Evolutionary conservation across 495 filamentous ascomycete genomes (phyloP), one percentile per base, ranked within the genome.

Genomic region (Rostrohypoxylon terebratum): DNA sequence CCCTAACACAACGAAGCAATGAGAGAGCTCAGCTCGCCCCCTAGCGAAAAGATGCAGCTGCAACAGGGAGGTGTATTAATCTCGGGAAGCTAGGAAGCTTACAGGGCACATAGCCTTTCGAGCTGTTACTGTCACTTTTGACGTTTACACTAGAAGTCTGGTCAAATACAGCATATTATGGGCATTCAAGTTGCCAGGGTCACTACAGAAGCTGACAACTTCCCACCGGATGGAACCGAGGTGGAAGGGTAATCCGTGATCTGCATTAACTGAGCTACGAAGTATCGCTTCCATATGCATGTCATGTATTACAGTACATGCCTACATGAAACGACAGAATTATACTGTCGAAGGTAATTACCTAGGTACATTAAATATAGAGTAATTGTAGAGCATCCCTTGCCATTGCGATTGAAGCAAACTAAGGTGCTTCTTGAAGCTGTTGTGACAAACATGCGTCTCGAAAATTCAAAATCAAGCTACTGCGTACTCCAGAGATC

Each of bases 161-260:
- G 38, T 66, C 71, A 74, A 74, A 70, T 54, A n/a, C n/a, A n/a
- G n/a, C n/a, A n/a, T n/a, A n/a, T n/a, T n/a, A 58, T 40, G 62
- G 63, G 57, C 62, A 63, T 23, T 33, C 67, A 63, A 53, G 66
- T 67, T 74, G 53, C 61, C 20, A 59, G 36, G 53, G 62, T 63
- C 57, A 44, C 53, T 42, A 66, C 44, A 63, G 66, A 73, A 68
- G 71, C 57, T 73, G 66, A 73, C 60, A 69, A 55, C 55, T 73
- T 63, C 54, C 40, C 36, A 66, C 66, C 71, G 71, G 71, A 69
- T 66, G 59, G 63, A 66, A 62, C 71, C 70, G 70, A 73, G 57
- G 36, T 48, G 51, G 54, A 50, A 64, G 63, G 66, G 47, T 54
- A 34, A 40, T 69, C 66, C 66, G 66, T 74, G 66, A 69, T 69